Conservation (phyloP, 2,329 filamentous ascomycete species). For the Fusarium udum region DNA sequence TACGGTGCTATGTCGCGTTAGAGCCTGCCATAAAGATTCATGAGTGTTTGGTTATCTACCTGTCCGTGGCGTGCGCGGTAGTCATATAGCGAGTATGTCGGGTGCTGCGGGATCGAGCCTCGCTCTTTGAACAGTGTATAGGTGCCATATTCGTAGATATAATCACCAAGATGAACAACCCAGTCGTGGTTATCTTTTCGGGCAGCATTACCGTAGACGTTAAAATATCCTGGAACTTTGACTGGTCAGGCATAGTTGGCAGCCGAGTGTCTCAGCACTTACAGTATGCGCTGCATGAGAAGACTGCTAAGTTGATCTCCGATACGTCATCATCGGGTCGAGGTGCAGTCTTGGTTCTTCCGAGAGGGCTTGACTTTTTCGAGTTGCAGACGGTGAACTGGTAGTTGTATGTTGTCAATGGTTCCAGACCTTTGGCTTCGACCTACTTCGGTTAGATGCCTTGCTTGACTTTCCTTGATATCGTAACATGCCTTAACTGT, state of each 20-base stretch:
- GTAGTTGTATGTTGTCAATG: not conserved
- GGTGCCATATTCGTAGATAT: slow-evolving; percentile 1
- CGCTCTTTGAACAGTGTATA: not conserved
- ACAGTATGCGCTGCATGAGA: slow-evolving; percentile 1
- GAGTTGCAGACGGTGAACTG: not conserved
- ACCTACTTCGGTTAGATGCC: not conserved
- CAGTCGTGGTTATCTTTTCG: not conserved
- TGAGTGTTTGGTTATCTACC: too few relatives aligned
- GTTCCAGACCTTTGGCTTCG: not conserved
- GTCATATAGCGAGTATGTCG: not conserved
- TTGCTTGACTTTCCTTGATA: fast-evolving
- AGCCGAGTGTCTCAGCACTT: fast-evolving
- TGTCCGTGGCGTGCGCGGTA: not conserved
- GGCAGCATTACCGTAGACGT: not conserved
- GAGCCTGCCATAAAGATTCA: too few relatives aligned
- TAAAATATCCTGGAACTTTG: not conserved
- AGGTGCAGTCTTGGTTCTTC: not conserved
- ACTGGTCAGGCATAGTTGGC: fast-evolving
- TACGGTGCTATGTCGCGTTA: not conserved
- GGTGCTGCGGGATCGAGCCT: not conserved
- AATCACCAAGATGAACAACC: not conserved
- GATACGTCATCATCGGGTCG: not conserved
- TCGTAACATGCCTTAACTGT: not conserved
- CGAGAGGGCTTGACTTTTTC: not conserved
- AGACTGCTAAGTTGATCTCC: not conserved